Conservation (phyloP, 73 alveolate species). For the Symbiodinium natans region DNA sequence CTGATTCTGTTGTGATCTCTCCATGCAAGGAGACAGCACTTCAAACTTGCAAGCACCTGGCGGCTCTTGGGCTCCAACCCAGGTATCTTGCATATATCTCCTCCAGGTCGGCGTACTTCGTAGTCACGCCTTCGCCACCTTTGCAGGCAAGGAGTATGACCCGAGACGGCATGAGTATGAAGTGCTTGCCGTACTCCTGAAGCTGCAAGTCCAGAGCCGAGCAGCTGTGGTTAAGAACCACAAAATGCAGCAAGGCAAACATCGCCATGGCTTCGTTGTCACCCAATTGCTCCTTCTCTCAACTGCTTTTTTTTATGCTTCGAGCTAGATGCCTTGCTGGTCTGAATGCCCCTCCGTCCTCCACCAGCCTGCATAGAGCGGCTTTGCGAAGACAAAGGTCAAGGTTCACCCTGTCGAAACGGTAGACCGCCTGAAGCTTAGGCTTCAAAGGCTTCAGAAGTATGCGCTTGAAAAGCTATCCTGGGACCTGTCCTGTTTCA, state of each 20-base stretch:
- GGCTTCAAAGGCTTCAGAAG: background rate
- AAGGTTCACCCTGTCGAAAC: slow-evolving; percentile 56
- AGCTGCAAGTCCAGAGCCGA: too few species aligned
- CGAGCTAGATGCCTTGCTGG: too few species aligned
- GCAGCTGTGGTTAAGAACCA: background rate
- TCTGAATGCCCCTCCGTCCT: slow-evolving; percentile 10
- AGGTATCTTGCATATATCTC: background rate
- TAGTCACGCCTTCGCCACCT: background rate
- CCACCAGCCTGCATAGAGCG: slow-evolving; percentile 54
- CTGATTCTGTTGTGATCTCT: too few species aligned
- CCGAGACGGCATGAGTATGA: too few species aligned
- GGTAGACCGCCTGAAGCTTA: slow-evolving; percentile 22
- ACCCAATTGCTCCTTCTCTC: background rate
- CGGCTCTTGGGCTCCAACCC: too few species aligned
- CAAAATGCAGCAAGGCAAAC: background rate
- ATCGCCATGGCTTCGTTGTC: background rate
- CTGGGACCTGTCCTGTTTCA: background rate
- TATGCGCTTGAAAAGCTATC: too few species aligned
- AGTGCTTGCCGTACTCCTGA: too few species aligned
- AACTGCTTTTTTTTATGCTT: too few species aligned
- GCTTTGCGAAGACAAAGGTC: slow-evolving; percentile 61
- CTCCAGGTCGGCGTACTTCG: background rate
- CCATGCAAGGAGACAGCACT: too few species aligned
- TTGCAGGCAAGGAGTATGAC: too few species aligned
- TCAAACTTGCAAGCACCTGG: too few species aligned